Evolutionary conservation across 805 yeast species (phyloP).

Genomic region (Metschnikowia vanudenii): DNA sequence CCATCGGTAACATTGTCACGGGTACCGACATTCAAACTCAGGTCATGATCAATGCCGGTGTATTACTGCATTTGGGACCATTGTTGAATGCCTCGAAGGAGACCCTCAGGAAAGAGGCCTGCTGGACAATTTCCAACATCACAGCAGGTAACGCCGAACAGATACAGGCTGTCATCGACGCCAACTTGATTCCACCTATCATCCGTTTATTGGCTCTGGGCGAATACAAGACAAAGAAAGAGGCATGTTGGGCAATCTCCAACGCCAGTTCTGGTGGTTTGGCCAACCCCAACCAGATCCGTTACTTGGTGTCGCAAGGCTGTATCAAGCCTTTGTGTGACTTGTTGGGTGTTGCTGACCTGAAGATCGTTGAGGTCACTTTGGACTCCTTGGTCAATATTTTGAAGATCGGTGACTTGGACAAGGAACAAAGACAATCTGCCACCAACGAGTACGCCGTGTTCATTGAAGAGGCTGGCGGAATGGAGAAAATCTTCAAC

Average conservation of each 20-base stretch:
- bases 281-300: conserved; percentile 86
- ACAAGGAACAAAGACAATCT: conserved; percentile 71
- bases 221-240: conserved; percentile 94
- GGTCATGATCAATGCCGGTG: conserved; percentile 89
- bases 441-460: conserved; percentile 82
- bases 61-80: conserved; percentile 78
- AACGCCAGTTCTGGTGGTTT: conserved; percentile 97
- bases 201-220: conserved; percentile 76
- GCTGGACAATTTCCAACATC: conserved; percentile 98
- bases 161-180: conserved; percentile 94
- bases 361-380: conserved; percentile 90
- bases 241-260: conserved; percentile 99
- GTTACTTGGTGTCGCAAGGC: conserved; percentile 90
- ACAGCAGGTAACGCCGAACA: conserved; percentile 97
- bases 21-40: conserved; percentile 97
- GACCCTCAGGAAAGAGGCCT: conserved; percentile 92
- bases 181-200: conserved; percentile 88
- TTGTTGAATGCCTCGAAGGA: conserved; percentile 84
- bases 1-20: conserved; percentile 96
- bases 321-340: conserved; percentile 97
- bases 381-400: conserved; percentile 94
- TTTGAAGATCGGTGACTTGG: conserved; percentile 90
- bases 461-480: conserved; percentile 96
- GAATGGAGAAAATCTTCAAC: conserved; percentile 92
- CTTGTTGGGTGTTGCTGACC: conserved; percentile 80